Conservation (phyloP, 805 yeast species). For the Candida multigemmis region DNA sequence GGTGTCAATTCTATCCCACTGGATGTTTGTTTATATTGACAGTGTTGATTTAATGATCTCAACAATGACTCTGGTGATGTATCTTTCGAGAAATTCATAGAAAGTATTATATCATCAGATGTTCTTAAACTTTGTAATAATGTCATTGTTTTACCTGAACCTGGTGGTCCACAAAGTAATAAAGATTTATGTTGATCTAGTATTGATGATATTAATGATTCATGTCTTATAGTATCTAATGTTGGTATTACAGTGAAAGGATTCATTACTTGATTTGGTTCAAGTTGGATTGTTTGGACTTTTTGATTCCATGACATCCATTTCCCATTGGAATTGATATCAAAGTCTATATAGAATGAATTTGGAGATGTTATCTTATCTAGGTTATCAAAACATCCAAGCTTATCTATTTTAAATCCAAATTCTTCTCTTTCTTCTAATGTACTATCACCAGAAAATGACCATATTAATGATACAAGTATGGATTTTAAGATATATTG, state of each 20-base stretch:
- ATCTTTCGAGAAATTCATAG: constrained; percentile 78
- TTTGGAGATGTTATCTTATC: constrained; percentile 1
- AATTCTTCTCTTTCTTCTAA: constrained; percentile 29
- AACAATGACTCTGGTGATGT: constrained; percentile 56
- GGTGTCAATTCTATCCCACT: constrained; percentile 54
- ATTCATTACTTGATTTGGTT: constrained; percentile 47
- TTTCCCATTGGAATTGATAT: constrained; percentile 22
- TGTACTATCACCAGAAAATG: constrained; percentile 52
- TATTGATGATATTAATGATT: constrained; percentile 46
- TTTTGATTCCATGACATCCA: constrained; percentile 34
- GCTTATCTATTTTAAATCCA: constrained; percentile 13
- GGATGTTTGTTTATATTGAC: constrained; percentile 46
- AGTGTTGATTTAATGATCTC: constrained; percentile 62
- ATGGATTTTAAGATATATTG: constrained; percentile 22
- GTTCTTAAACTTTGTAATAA: constrained; percentile 57
- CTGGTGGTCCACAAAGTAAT: constrained; percentile 91
- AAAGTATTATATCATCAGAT: constrained; percentile 46
- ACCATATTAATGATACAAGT: constrained; percentile 44
- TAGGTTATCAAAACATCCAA: constrained; percentile 8
- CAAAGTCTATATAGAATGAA: constrained; percentile 2
- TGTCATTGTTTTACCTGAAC: constrained; percentile 95
- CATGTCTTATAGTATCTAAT: constrained; percentile 64
- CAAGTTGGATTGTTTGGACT: constrained; percentile 38
- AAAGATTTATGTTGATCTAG: constrained; percentile 50
- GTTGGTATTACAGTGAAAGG: constrained; percentile 73